Conservation (phyloP, 768 basidiomycete species). For the Mrakia blollopis region DNA sequence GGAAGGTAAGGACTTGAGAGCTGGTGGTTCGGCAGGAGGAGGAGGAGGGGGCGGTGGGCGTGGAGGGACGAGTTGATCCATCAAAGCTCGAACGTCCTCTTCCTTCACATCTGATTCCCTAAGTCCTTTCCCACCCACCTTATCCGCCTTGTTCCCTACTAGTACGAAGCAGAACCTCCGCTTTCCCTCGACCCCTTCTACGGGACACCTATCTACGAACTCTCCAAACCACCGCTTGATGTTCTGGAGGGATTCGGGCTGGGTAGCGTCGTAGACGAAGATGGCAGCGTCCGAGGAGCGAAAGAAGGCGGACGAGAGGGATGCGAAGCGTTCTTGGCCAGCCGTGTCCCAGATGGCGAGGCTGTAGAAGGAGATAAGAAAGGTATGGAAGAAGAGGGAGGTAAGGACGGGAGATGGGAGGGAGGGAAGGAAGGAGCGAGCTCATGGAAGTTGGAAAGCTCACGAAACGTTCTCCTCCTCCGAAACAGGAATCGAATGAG, state of each 20-base stretch:
- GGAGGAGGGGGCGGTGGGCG: slow-evolving; percentile 16
- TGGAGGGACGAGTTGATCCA: slow-evolving; percentile 57
- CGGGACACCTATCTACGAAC: slow-evolving; percentile 63
- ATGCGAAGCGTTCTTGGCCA: slow-evolving; percentile 74
- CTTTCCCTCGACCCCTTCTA: slow-evolving; percentile 53
- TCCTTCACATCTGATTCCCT: slow-evolving; percentile 43
- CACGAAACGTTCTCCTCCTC: slow-evolving; percentile 37
- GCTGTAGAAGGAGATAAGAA: slow-evolving; percentile 48
- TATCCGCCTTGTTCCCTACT: slow-evolving; percentile 72
- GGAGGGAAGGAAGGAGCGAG: not conserved
- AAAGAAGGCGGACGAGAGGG: slow-evolving; percentile 74
- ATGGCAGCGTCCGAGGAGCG: slow-evolving; percentile 76
- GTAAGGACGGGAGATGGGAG: not conserved
- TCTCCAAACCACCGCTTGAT: slow-evolving; percentile 73
- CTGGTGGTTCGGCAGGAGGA: not conserved
- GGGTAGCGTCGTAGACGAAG: slow-evolving; percentile 74
- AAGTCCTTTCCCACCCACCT: slow-evolving; percentile 39
- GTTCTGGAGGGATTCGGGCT: slow-evolving; percentile 54
- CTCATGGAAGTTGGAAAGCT: too few species aligned
- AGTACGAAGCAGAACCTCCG: slow-evolving; percentile 62
- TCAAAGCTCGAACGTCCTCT: slow-evolving; percentile 53
- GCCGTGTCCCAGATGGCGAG: slow-evolving; percentile 78
- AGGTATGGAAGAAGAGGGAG: slow-evolving; percentile 45
- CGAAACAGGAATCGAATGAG: slow-evolving; percentile 61
- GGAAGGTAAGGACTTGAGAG: not conserved